Conservation (phyloP, 169 alveolate species). For the Eimeria praecox region DNA sequence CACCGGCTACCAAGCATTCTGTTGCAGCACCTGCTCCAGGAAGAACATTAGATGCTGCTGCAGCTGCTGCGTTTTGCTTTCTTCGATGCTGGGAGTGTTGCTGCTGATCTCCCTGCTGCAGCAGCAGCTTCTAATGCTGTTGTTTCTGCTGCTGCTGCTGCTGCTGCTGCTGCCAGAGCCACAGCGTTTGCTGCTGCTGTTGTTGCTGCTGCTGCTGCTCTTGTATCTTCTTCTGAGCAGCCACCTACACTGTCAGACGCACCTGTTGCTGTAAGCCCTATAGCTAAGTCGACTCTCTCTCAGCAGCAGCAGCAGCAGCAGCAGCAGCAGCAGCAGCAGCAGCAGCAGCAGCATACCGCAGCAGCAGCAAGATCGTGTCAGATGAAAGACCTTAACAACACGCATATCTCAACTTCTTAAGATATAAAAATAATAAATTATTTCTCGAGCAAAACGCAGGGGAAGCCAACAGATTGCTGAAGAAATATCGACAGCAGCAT, state of each 20-base stretch:
- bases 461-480: no score
- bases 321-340: background rate
- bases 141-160: constrained; percentile 1
- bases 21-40: background rate
- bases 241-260: background rate
- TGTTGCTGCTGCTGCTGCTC: background rate
- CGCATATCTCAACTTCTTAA: no score
- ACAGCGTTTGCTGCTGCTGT: background rate
- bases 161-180: background rate
- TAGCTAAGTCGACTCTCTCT: background rate
- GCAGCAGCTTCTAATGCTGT: background rate
- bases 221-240: background rate
- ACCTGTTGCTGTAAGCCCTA: background rate
- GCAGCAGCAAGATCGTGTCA: background rate
- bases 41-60: background rate
- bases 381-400: background rate
- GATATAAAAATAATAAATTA: no score
- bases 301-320: background rate
- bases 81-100: background rate
- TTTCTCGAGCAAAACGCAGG: no score
- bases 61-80: background rate
- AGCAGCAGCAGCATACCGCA: background rate
- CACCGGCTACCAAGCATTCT: background rate
- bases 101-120: constrained; percentile 28
- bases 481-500: no score